Percentiles rank a stretch among this genome's conserved stretches.
phyloP scores from a whole-genome alignment of 345 rosid species.

The Garcia nutans region DNA sequence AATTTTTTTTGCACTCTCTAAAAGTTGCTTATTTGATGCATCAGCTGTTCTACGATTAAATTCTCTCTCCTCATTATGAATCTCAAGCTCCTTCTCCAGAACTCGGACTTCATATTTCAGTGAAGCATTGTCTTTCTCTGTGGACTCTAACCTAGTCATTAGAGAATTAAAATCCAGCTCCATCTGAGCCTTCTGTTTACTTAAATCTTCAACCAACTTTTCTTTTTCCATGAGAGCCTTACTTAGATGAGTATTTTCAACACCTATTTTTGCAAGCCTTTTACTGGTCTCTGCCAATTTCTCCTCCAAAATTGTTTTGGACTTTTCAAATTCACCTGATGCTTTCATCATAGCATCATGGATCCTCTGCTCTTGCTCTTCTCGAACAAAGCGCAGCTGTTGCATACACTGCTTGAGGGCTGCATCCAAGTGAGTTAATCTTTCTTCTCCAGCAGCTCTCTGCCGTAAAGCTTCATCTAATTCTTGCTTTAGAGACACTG shows the following conservation, averaged over 20 bases:
- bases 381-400: constrained; percentile 72
- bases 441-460: constrained; percentile 50
- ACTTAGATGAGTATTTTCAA: constrained; percentile 54
- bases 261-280: constrained; percentile 52
- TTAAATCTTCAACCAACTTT: constrained; percentile 54
- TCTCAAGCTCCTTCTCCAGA: constrained; percentile 89
- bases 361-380: constrained; percentile 77
- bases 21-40: constrained; percentile 72
- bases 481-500: constrained; percentile 50
- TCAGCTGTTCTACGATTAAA: constrained; percentile 67
- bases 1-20: constrained; percentile 78
- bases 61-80: constrained; percentile 88
- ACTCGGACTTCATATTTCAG: constrained; percentile 77
- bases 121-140: constrained; percentile 68
- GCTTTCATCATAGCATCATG: constrained; percentile 72
- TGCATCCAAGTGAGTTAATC: constrained; percentile 52
- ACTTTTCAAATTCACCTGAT: constrained; percentile 55
- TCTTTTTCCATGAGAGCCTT: constrained; percentile 63
- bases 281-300: constrained; percentile 47
- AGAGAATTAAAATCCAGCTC: constrained; percentile 55
- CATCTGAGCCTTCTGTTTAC: constrained; percentile 49
- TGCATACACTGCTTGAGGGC: constrained; percentile 84
- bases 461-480: constrained; percentile 57
- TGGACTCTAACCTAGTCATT: constrained; percentile 57
- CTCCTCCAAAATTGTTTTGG: constrained; percentile 43